Evolutionary conservation across 352 stramenopile genomes (phyloP), one percentile per base, ranked within the genome.

Genomic region (Phytophthora pistaciae): DNA sequence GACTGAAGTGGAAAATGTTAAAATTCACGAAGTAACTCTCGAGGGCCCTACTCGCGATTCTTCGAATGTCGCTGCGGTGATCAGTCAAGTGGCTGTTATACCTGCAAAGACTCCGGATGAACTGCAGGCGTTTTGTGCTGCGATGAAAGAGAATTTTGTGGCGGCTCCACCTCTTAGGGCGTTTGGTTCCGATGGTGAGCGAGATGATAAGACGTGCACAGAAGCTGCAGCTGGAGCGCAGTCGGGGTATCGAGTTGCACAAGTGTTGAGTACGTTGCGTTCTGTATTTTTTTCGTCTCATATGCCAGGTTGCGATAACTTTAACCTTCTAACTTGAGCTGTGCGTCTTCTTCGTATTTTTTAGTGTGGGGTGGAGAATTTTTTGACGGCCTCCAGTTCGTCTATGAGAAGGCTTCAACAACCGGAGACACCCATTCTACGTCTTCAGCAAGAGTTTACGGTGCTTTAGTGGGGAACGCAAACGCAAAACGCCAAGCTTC

Each of bases 291-390:
- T 36, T 20, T n/a, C 14, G 13, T 44, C n/a, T 44, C 14, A 46
- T 20, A n/a, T 50, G 7, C 42, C 14, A 21, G 5, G 18, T 18
- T n/a, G 11, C 38, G 13, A 44, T 44, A 2, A 6, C 1, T 20
- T 10, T 50, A 23, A n/a, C 42, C 18, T 11, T 72, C 44, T 70
- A 50, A 71, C 36, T 40, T 57, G 14, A 29, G 63, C 25, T 65
- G 36, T 46, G 44, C 59, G 27, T 60, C 31, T 20, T 67, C 56
- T 48, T 40, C 20, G 4, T 61, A 29, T 20, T 77, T 38, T 70
- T 10, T 63, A 96, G 89, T 94, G 82, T 94, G 89, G 89, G 84
- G 83, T 33, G 66, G 63, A 5, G 66, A 90, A 16, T 94, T 90
- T 60, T 88, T 96, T 44, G 84, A 96, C 25, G 89, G 89, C 5